Percentiles rank a stretch among this genome's conserved stretches.
These are phyloP conservation scores for Vanderwaltozyma verrucispora DNA, from an alignment of 805 yeast genomes.

Conservation along the genomic window DNA sequence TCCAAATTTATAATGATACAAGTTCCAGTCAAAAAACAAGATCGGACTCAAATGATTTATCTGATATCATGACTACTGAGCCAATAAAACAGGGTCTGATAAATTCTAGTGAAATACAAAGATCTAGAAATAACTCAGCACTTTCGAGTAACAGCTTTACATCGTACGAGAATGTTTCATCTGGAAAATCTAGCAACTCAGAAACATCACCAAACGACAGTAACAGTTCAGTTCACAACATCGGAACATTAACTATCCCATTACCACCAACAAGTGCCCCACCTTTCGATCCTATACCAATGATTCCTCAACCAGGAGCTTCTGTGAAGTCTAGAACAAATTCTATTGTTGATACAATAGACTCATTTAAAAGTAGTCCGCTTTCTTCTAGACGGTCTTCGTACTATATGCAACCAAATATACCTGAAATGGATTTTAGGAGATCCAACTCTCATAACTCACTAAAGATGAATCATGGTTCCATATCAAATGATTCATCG, in stretches of 20 bases:
- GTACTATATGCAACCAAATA: background rate
- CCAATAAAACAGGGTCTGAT: background rate
- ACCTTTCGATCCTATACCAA: conserved; percentile 44
- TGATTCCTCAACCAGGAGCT: conserved; percentile 10
- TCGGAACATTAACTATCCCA: conserved; percentile 18
- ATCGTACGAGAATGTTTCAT: conserved; percentile 22
- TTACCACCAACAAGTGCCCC: conserved; percentile 50
- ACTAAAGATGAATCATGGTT: background rate
- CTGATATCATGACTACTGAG: background rate
- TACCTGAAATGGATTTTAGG: background rate
- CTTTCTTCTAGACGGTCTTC: conserved; percentile 23
- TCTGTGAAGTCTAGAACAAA: conserved; percentile 2
- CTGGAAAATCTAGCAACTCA: conserved; percentile 20
- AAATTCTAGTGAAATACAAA: conserved; percentile 4
- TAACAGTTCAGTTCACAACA: background rate
- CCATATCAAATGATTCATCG: background rate
- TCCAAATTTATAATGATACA: background rate
- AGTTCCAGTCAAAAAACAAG: background rate
- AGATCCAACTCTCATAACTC: background rate
- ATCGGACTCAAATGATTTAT: background rate
- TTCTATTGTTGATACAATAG: background rate
- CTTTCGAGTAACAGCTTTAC: conserved; percentile 20
- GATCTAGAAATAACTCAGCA: conserved; percentile 31
- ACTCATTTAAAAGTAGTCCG: conserved; percentile 15
- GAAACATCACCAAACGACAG: background rate